These are phyloP conservation scores for Seminavis robusta DNA, from an alignment of 108 stramenopile species.

Conservation along the genomic window DNA sequence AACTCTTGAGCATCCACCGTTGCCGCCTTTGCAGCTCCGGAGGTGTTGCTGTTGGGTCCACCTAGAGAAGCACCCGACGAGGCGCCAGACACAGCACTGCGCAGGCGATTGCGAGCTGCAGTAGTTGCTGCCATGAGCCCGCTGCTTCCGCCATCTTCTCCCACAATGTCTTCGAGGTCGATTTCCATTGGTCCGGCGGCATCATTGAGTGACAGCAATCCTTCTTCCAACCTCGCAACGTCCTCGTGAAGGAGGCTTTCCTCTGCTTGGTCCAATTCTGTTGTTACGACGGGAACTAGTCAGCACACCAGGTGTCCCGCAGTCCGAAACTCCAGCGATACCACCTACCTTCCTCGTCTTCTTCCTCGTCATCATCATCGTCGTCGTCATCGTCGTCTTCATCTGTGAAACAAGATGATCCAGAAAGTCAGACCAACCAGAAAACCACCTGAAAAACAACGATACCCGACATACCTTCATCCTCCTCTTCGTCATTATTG, in stretches of 20 bases:
- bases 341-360: constrained; percentile 2
- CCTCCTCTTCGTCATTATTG: constrained; percentile 35
- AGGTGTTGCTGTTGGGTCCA: neutral
- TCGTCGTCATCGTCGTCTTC: constrained; percentile 28
- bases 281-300: too few relatives aligned
- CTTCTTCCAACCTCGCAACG: constrained; percentile 41
- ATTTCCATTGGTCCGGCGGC: constrained; percentile 30
- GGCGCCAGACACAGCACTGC: too few relatives aligned
- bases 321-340: neutral
- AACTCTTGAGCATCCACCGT: constrained; percentile 8
- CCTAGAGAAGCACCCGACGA: constrained; percentile 1
- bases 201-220: constrained; percentile 25
- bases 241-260: constrained; percentile 15
- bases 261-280: constrained; percentile 18
- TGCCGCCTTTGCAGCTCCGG: constrained; percentile 3
- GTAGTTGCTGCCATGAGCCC: neutral
- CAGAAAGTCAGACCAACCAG: too few relatives aligned
- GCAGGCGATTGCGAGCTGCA: neutral
- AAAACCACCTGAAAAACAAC: too few relatives aligned
- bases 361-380: constrained; percentile 28
- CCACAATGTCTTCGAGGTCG: constrained; percentile 19
- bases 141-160: constrained; percentile 16
- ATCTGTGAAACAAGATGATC: too few relatives aligned
- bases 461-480: too few relatives aligned
- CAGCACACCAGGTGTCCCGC: too few relatives aligned